These are phyloP conservation scores for Xylariales sp. DNA, from an alignment of 2,329 filamentous ascomycete species.

Conservation along the genomic window DNA sequence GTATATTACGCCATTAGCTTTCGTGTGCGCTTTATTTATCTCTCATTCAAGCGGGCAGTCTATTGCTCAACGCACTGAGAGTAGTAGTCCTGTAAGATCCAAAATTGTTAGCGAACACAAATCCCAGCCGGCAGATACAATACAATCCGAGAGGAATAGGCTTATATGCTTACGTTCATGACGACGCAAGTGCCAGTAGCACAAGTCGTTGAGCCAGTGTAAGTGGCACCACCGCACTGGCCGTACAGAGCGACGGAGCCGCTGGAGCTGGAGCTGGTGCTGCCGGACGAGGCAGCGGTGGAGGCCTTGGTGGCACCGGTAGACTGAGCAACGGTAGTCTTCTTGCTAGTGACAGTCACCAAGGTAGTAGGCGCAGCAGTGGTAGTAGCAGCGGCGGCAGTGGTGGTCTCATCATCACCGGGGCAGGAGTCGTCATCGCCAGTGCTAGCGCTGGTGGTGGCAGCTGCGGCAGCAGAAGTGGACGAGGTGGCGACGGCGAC, in stretches of 20 bases:
- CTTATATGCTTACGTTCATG: slow-evolving; percentile 6
- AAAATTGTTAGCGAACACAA: neutral
- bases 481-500: slow-evolving; percentile 3
- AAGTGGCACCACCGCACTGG: slow-evolving; percentile 12
- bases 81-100: slow-evolving; percentile 10
- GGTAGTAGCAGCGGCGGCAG: neutral
- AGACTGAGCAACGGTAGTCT: too few species aligned
- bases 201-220: slow-evolving; percentile 13
- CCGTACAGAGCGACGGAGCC: slow-evolving; percentile 10
- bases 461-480: neutral
- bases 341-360: slow-evolving; percentile 7
- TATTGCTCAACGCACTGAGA: slow-evolving; percentile 11
- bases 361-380: slow-evolving; percentile 8
- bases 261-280: too few species aligned
- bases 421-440: slow-evolving; percentile 6
- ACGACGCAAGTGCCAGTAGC: slow-evolving; percentile 13
- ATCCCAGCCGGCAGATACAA: too few species aligned
- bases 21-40: too few species aligned
- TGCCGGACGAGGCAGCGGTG: too few species aligned
- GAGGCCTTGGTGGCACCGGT: too few species aligned
- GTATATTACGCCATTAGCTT: too few species aligned
- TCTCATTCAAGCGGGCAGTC: too few species aligned
- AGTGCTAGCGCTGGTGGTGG: neutral
- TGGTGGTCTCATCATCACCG: slow-evolving; percentile 1
- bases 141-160: neutral